Conservation (phyloP, 345 rosid genomes). For the Sonneratia alba region DNA sequence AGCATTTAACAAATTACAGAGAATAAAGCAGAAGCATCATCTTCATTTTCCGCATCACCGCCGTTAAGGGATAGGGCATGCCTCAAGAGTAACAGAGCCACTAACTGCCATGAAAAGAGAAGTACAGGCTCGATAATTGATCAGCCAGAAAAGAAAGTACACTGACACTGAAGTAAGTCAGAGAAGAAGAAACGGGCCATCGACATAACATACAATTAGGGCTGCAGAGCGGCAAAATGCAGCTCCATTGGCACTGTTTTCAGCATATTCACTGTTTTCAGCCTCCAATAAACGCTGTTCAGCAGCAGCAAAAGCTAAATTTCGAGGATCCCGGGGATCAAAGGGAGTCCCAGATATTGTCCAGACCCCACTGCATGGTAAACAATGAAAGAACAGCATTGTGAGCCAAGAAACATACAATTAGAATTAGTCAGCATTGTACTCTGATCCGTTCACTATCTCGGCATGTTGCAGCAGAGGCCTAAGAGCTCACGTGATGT, state of each 20-base stretch:
- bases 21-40: constrained; percentile 82
- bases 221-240: constrained; percentile 98
- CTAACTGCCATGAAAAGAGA: constrained; percentile 37
- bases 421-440: not conserved
- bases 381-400: constrained; percentile 9
- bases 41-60: constrained; percentile 47
- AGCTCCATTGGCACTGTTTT: constrained; percentile 80
- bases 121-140: too few species aligned
- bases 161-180: not conserved
- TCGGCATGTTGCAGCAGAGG: not conserved
- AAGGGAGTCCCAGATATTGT: constrained; percentile 68
- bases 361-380: constrained; percentile 52
- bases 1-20: constrained; percentile 40
- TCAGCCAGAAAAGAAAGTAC: not conserved
- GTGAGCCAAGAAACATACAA: not conserved
- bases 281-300: constrained; percentile 85
- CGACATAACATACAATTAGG: constrained; percentile 49
- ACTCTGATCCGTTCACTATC: not conserved
- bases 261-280: constrained; percentile 84
- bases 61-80: constrained; percentile 70
- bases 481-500: constrained; percentile 50
- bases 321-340: constrained; percentile 73
- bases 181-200: not conserved
- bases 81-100: constrained; percentile 90
- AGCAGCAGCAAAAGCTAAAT: constrained; percentile 82